Evolutionary conservation across 768 basidiomycete species (phyloP).

Genomic region (Plicaturopsis crispa): DNA sequence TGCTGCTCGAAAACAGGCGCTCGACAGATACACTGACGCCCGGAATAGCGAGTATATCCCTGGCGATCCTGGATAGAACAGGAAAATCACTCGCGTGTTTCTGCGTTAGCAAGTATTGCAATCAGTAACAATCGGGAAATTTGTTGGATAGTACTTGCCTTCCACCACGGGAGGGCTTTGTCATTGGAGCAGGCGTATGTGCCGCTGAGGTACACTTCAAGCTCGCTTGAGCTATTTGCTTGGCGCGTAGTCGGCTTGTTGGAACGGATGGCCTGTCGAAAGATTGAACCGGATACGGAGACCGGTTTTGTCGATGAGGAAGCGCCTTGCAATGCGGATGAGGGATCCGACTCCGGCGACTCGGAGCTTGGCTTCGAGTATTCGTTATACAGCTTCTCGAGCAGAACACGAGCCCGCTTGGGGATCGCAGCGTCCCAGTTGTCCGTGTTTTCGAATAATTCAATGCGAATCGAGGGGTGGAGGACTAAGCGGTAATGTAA

Average conservation of each 20-base stretch:
- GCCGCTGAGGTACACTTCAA: not conserved
- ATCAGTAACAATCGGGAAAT: no score
- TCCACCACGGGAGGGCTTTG: not conserved
- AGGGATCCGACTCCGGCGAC: no score
- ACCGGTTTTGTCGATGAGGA: not conserved
- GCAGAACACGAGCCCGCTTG: not conserved
- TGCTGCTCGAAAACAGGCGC: slow-evolving; percentile 12
- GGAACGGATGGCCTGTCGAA: not conserved
- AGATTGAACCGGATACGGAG: not conserved
- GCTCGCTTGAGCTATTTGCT: not conserved
- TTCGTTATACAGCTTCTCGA: not conserved
- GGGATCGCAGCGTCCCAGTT: slow-evolving; percentile 4
- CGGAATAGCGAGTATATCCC: slow-evolving; percentile 14
- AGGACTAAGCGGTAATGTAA: slow-evolving; percentile 1
- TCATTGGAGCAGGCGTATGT: not conserved
- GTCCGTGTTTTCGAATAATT: slow-evolving; percentile 3
- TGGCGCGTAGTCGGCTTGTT: not conserved
- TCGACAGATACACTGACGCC: slow-evolving; percentile 14
- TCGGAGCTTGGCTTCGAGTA: not conserved
- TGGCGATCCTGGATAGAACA: slow-evolving; percentile 7
- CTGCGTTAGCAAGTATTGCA: no score
- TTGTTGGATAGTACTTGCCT: not conserved
- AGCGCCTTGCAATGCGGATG: no score
- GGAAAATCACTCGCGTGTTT: no score
- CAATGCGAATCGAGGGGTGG: slow-evolving; percentile 6